Base-by-base conservation (phyloP, 495 filamentous ascomycete genomes). In the Hypomontagnella monticulosa region DNA sequence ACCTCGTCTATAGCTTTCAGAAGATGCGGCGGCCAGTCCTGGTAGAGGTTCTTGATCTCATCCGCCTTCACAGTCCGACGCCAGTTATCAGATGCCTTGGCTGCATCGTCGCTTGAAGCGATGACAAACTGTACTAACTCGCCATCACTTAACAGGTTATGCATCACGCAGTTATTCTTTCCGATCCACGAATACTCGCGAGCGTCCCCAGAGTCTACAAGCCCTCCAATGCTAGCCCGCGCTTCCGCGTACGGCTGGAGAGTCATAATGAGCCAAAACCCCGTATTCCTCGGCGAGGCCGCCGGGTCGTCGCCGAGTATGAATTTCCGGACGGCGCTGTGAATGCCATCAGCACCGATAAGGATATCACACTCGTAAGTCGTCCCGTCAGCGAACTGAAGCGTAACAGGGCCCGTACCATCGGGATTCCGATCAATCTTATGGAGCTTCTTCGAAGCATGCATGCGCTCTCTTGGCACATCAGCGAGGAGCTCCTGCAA, bases 271-370 rank as follows among this genome's bases (percentile, higher is more conserved):
- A 41, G 5, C 67, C 62, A 70, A 2, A n/a, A 4, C 12, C 61
- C 67, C 1, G 37, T 62, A 36, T 62, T 62, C 10, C 48, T 16
- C 7, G 67, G 67, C 0, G 16, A 43, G 10, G 57, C 57, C 6
- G 57, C 53, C 0, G 57, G 47, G 11, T 66, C 62, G n/a, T 58
- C 36, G 10, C 57, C 67, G 0, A 70, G 36, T 41, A 70, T 46
- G 27, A 58, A 30, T 33, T 42, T 54, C 10, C 81, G 73, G 11
- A 80, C 77, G 3, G 56, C 63, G 34, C 76, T 79, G 53, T 79
- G 75, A 20, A 81, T 73, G 2, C 82, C 82, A 51, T 84, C 83
- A 8, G 77, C 79, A 7, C 81, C 83, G 9, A 85, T 59, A 4
- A 85, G 71, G 19, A 84, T 65, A 60, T 77, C 73, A 4, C 81